Percentiles rank a stretch among this genome's conserved stretches.
Evolutionary conservation across 768 basidiomycete genomes (phyloP).

Genomic region (Mycena galericulata): DNA sequence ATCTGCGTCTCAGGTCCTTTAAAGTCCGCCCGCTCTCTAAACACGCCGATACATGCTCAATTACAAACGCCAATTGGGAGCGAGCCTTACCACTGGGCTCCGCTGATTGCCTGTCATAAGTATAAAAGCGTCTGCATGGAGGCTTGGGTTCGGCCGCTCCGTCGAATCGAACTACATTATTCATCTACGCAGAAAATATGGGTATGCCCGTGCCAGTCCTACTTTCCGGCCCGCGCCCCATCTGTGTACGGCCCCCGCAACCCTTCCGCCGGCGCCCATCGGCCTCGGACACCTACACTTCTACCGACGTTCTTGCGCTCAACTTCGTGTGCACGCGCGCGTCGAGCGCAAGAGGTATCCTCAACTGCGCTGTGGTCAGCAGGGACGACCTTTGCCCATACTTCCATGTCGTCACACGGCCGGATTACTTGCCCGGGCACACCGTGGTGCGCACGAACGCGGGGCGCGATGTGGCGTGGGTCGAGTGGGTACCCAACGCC

Average conservation of each 20-base stretch:
- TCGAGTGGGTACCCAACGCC: background rate
- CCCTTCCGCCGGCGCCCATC: background rate
- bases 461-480: background rate
- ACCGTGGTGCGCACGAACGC: conserved; percentile 7
- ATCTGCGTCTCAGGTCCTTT: background rate
- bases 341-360: background rate
- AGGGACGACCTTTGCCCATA: background rate
- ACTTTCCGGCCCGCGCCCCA: background rate
- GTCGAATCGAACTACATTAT: too few species aligned
- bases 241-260: background rate
- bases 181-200: too few species aligned
- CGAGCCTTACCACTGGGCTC: too few species aligned
- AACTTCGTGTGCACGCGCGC: background rate
- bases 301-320: background rate
- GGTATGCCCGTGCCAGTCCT: background rate
- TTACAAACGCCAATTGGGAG: too few species aligned
- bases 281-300: too few species aligned
- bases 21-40: background rate
- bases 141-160: too few species aligned
- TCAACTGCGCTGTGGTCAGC: conserved; percentile 7
- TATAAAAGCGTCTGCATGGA: too few species aligned
- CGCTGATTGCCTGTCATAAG: too few species aligned
- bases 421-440: conserved; percentile 2
- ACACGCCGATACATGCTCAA: too few species aligned
- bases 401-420: conserved; percentile 10